phyloP scores from a whole-genome alignment of 2,329 filamentous ascomycete species.

The Ophiocordyceps polyrhachis-furcata region DNA sequence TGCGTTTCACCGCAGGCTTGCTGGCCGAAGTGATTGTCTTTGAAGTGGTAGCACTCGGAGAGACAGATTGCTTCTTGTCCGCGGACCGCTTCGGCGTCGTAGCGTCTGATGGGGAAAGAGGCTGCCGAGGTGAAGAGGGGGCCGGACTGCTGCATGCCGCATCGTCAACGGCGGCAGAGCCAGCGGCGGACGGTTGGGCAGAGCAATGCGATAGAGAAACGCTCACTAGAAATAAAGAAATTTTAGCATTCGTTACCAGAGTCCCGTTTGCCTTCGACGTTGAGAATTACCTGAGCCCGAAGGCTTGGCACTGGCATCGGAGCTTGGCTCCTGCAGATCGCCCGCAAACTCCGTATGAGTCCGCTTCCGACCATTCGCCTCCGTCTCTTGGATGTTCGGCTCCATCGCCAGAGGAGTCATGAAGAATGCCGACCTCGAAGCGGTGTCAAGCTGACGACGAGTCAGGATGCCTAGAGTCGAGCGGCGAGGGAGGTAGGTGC shows the following conservation, averaged over 20 bases:
- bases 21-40: neutral
- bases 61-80: conserved; percentile 5
- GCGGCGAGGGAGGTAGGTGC: neutral
- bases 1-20: conserved; percentile 20
- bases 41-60: conserved; percentile 5
- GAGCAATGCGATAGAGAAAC: conserved; percentile 7
- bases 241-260: conserved; percentile 3
- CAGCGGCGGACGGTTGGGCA: conserved; percentile 11
- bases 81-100: conserved; percentile 1
- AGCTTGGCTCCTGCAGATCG: conserved; percentile 11
- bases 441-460: neutral
- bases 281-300: conserved; percentile 2
- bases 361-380: conserved; percentile 23
- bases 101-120: conserved; percentile 13
- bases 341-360: conserved; percentile 25
- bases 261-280: neutral
- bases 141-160: conserved; percentile 21
- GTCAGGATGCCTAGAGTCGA: neutral
- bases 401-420: conserved; percentile 32
- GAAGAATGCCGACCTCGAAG: conserved; percentile 2
- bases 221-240: conserved; percentile 5
- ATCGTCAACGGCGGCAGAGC: conserved; percentile 21
- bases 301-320: conserved; percentile 6
- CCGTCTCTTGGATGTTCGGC: conserved; percentile 27
- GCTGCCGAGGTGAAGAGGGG: conserved; percentile 15